Evolutionary conservation across 2,329 filamentous ascomycete species (phyloP), one percentile per base, ranked within the genome.

Genomic region (Aspergillus sp.): DNA sequence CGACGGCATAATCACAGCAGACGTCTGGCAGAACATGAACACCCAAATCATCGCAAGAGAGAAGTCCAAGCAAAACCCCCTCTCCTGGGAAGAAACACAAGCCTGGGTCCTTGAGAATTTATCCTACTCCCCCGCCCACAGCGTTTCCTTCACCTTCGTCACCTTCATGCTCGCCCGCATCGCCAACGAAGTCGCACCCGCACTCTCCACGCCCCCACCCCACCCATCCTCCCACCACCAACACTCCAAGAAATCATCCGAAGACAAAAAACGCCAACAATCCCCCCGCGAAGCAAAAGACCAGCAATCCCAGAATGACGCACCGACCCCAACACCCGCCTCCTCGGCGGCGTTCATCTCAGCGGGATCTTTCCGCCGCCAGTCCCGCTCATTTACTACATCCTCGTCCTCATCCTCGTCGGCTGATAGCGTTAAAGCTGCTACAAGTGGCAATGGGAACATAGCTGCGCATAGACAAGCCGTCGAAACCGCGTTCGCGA

Each of bases 111-210:
- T 95, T 4, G 90, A 96, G 55, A 78, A 85, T 2, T 76, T 96
- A 2, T 79, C 85, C 0, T 74, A 79, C 2, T 78, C 81, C 0
- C 86, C 89, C 0, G 84, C 85, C 44, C 86, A 95, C 68, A 93
- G 89, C 62, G 90, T 95, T 47, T 86, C 86, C 0, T 95, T 96
- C 60, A 86, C 95, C 2, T 90, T 96, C 54, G 72, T 96, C 13
- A 88, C 85, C 0, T 83, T 87, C 7, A 90, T 90, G 68, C 75
- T 96, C 9, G 75, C 76, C 19, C 75, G 77, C 9, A 74, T 85
- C 33, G 69, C 76, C 23, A 72, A 73, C 30, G 81, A 85, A 58
- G 66, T 83, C 5, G 70, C 69, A 2, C 73, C 75, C 0, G 61
- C 73, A 0, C 60, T 47, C 23, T 60, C 62, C 5, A 51, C 56